Evolutionary conservation across 2,329 filamentous ascomycete species (phyloP), one percentile per base, ranked within the genome.

Genomic region (Calonectria pauciramosa): DNA sequence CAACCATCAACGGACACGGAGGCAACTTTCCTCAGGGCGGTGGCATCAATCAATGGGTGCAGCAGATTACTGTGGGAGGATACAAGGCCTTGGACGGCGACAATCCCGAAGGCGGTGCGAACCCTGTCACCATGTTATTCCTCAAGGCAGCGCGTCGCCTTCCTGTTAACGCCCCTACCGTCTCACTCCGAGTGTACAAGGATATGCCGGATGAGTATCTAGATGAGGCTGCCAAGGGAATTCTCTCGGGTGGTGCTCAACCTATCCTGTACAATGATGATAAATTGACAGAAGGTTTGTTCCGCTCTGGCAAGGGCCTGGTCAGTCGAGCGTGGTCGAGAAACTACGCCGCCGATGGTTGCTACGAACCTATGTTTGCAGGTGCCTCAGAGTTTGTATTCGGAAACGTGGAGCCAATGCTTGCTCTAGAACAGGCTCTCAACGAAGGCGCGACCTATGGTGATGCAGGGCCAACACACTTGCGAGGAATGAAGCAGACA

Each of bases 11-110:
- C 16, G 56, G 56, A 3, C n/a, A 26, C 13, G 56, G 56, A 36
- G 56, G 56, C 8, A 60, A 60, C 34, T 60, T 60, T 23, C 56
- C 56, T 26, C 56, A 60, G 34, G 56, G 56, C 8, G 56, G 56
- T 28, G 56, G 32, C 23, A 60, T 60, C 34, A 60, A 60, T n/a
- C 56, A 60, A 34, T 60, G 56, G 56, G 56, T 60, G 34, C 56
- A 60, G 34, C 56, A 60, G 14, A 60, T 60, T 26, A 60, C 56
- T 10, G n/a, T 60, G 6, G 56, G 56, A 38, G 56, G 56, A 60
- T 60, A 60, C 56, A 60, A 60, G 16, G 56, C 32, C n/a, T 34
- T 38, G 20, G 56, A 60, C 14, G 56, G 56, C 13, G n/a, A 60
- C 4, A 23, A 26, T 3, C 56, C 56, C 10, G 56, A 26, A 38